phyloP scores from a whole-genome alignment of 2,329 filamentous ascomycete genomes.

The Harringtonia aguacate region DNA sequence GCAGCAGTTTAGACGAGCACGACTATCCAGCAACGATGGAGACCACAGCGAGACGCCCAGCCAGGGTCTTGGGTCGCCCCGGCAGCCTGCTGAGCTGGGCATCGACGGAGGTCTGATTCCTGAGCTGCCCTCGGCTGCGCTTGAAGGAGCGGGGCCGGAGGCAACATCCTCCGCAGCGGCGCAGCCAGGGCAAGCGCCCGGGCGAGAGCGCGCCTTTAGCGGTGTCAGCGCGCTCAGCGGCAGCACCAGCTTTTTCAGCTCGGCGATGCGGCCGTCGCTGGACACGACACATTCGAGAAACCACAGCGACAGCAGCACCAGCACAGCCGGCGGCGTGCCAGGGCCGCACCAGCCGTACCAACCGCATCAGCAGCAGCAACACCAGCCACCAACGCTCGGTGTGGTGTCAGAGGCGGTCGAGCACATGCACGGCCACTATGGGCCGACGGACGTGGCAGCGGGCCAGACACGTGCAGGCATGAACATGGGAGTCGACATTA shows the following conservation, averaged over 20 bases:
- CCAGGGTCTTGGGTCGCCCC: conserved; percentile 12
- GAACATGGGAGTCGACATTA: conserved; percentile 4
- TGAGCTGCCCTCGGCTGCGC: conserved; percentile 23
- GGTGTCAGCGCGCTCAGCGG: conserved; percentile 6
- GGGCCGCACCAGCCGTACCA: not conserved
- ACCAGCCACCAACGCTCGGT: conserved; percentile 14
- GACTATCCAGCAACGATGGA: conserved; percentile 32
- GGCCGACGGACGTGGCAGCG: conserved; percentile 24
- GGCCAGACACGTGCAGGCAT: conserved; percentile 29
- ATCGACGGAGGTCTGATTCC: conserved; percentile 20
- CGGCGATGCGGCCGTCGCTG: conserved; percentile 11
- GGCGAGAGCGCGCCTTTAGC: conserved; percentile 16
- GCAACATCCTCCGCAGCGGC: not conserved
- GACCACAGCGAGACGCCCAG: conserved; percentile 20
- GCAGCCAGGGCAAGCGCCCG: not conserved
- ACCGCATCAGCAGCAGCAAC: not conserved
- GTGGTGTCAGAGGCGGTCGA: conserved; percentile 30
- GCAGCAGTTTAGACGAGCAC: conserved; percentile 21
- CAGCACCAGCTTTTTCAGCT: no score
- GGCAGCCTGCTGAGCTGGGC: conserved; percentile 28
- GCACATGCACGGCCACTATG: conserved; percentile 35
- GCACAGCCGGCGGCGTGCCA: not conserved
- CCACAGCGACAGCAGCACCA: conserved; percentile 17
- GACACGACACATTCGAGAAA: not conserved
- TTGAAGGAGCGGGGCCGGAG: not conserved